These are phyloP conservation scores for Leucocoprinus birnbaumii DNA, from an alignment of 768 basidiomycete species.

Conservation along the genomic window DNA sequence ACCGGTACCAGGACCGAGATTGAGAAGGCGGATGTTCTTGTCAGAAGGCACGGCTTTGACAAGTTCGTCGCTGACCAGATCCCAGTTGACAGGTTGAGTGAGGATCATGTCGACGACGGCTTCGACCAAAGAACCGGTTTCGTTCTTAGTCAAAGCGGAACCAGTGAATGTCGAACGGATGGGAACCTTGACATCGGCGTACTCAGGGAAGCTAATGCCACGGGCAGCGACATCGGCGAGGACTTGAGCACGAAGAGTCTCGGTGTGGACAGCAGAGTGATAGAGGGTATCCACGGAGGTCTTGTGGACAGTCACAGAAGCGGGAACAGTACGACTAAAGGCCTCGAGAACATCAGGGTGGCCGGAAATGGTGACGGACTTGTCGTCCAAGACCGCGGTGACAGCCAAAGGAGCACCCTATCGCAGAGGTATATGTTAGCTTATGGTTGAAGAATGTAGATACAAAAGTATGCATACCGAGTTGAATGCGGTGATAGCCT, in stretches of 20 bases:
- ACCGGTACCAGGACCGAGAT: slow-evolving; percentile 46
- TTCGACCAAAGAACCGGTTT: slow-evolving; percentile 32
- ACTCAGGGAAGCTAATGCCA: slow-evolving; percentile 43
- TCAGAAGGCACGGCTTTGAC: slow-evolving; percentile 18
- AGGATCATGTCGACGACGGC: slow-evolving; percentile 44
- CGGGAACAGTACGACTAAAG: slow-evolving; percentile 36
- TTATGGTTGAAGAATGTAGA: slow-evolving; percentile 5
- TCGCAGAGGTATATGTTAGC: slow-evolving; percentile 11
- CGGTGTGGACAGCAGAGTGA: slow-evolving; percentile 33
- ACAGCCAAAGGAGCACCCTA: slow-evolving; percentile 32
- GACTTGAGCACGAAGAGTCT: slow-evolving; percentile 31
- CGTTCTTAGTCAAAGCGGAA: slow-evolving; percentile 20
- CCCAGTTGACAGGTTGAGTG: slow-evolving; percentile 47
- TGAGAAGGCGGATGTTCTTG: slow-evolving; percentile 30
- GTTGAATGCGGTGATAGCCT: slow-evolving; percentile 15
- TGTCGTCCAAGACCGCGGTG: slow-evolving; percentile 45
- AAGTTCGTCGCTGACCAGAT: slow-evolving; percentile 29
- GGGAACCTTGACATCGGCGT: slow-evolving; percentile 37
- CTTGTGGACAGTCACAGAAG: slow-evolving; percentile 31
- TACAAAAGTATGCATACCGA: slow-evolving; percentile 13
- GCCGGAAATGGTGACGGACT: slow-evolving; percentile 51
- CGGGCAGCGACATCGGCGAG: slow-evolving; percentile 36
- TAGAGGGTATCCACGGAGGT: slow-evolving; percentile 48
- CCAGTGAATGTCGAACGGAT: slow-evolving; percentile 43
- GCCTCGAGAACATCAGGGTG: slow-evolving; percentile 41